Conservation (phyloP, 192 early-diverging fungal genomes). For the Mortierella alpina region DNA sequence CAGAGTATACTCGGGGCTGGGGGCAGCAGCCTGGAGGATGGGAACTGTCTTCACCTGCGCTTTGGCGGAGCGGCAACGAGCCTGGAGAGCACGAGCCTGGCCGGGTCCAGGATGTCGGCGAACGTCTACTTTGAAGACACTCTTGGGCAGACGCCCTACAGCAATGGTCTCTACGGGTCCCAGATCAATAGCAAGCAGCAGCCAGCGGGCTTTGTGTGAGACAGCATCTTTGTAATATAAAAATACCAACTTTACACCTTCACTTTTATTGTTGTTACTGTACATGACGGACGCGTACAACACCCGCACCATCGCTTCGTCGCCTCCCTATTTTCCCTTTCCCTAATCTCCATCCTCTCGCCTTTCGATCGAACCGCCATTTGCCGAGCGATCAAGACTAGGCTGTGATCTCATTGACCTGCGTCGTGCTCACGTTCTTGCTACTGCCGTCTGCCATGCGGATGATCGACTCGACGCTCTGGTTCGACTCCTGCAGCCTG, state of each 20-base stretch:
- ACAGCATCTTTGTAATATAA: no score
- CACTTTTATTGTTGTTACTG: no score
- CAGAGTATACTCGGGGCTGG: not conserved
- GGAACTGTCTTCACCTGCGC: not conserved
- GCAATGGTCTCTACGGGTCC: not conserved
- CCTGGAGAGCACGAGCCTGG: not conserved
- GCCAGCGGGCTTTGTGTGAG: no score
- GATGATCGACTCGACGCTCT: not conserved
- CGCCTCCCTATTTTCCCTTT: no score
- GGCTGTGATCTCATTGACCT: constrained; percentile 18
- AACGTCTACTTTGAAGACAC: constrained; percentile 4
- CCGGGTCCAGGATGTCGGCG: not conserved
- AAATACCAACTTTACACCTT: no score
- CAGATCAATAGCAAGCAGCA: no score
- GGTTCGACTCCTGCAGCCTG: constrained; percentile 1
- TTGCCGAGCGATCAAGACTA: not conserved
- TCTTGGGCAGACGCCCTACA: constrained; percentile 4
- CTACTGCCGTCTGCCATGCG: constrained; percentile 40
- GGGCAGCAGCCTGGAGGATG: not conserved
- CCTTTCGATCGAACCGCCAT: no score
- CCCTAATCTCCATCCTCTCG: no score
- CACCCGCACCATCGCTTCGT: no score
- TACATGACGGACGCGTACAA: no score
- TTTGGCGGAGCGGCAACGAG: not conserved
- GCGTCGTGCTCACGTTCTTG: constrained; percentile 20